A percentile compares a stretch with the other conserved stretches of the same genome.
These are phyloP conservation scores for Cladosporium cucumerinum DNA, from an alignment of 2,329 filamentous ascomycete species.

Conservation along the genomic window DNA sequence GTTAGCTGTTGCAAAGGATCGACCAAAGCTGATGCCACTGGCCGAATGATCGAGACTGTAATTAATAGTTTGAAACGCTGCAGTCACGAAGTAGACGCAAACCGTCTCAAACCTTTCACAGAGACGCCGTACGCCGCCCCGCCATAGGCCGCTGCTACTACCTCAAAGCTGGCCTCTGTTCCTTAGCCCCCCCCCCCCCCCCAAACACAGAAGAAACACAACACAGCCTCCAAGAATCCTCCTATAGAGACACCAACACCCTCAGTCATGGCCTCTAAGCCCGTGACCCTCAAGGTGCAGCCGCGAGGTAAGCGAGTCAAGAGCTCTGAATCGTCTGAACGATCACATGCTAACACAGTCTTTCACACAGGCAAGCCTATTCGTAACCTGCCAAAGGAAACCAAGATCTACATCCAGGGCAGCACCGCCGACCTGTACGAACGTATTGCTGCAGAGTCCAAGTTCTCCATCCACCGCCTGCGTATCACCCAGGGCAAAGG, in stretches of 20 bases:
- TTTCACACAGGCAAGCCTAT: constrained; percentile 57
- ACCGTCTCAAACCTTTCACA: neutral
- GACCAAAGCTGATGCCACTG: neutral
- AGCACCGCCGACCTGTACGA: constrained; percentile 56
- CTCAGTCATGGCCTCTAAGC: constrained; percentile 40
- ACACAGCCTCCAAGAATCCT: neutral
- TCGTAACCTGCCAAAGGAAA: constrained; percentile 55
- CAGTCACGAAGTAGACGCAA: too few relatives aligned
- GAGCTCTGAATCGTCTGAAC: fast-evolving
- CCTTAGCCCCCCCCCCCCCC: constrained; percentile 3
- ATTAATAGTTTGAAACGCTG: neutral
- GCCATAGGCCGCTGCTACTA: neutral
- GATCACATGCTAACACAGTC: constrained; percentile 6
- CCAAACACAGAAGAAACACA: too few relatives aligned
- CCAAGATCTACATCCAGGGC: constrained; percentile 51
- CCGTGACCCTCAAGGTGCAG: constrained; percentile 44
- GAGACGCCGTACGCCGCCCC: neutral
- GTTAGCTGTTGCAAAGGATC: neutral
- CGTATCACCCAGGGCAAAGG: constrained; percentile 65
- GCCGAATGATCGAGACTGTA: neutral
- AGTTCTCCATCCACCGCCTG: constrained; percentile 57
- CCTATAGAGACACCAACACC: neutral
- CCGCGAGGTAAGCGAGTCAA: constrained; percentile 40
- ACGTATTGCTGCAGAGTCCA: constrained; percentile 52
- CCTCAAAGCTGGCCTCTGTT: constrained; percentile 4